A percentile compares a stretch with the other conserved stretches of the same genome.
phyloP scores from a whole-genome alignment of 1,139 yeast genomes.

The Candida glucosophila region DNA sequence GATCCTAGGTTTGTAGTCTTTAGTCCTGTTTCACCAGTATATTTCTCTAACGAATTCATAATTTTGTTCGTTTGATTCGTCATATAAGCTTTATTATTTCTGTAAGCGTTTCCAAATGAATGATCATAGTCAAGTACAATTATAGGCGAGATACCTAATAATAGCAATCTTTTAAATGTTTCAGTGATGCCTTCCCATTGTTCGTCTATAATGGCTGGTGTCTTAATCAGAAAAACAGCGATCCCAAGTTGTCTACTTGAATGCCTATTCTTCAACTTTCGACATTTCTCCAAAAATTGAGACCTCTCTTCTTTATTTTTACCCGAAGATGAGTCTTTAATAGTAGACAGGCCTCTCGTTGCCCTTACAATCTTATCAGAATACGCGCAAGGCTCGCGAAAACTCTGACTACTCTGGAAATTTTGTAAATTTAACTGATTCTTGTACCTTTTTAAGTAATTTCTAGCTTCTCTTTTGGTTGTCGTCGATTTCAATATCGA shows the following conservation, averaged over 20 bases:
- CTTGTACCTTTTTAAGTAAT: constrained; percentile 54
- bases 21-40: constrained; percentile 17
- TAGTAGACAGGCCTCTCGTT: too few species aligned
- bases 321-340: background rate
- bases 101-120: constrained; percentile 18
- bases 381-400: too few species aligned
- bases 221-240: constrained; percentile 42
- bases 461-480: constrained; percentile 66
- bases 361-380: too few species aligned
- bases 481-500: constrained; percentile 68
- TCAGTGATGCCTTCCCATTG: constrained; percentile 38
- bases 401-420: constrained; percentile 6
- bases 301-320: too few species aligned
- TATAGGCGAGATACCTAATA: constrained; percentile 39
- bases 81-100: constrained; percentile 23
- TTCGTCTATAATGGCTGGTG: constrained; percentile 20
- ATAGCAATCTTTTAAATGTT: constrained; percentile 39
- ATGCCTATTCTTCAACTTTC: too few species aligned
- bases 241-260: constrained; percentile 47
- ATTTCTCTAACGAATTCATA: constrained; percentile 16
- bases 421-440: constrained; percentile 27
- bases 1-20: constrained; percentile 21
- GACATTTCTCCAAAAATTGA: too few species aligned
- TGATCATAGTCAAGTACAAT: constrained; percentile 29
- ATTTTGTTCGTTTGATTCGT: constrained; percentile 26